Percentiles rank a stretch among this genome's conserved stretches.
These are phyloP conservation scores for Fusarium sp. DNA, from an alignment of 2,329 filamentous ascomycete species.

Conservation along the genomic window DNA sequence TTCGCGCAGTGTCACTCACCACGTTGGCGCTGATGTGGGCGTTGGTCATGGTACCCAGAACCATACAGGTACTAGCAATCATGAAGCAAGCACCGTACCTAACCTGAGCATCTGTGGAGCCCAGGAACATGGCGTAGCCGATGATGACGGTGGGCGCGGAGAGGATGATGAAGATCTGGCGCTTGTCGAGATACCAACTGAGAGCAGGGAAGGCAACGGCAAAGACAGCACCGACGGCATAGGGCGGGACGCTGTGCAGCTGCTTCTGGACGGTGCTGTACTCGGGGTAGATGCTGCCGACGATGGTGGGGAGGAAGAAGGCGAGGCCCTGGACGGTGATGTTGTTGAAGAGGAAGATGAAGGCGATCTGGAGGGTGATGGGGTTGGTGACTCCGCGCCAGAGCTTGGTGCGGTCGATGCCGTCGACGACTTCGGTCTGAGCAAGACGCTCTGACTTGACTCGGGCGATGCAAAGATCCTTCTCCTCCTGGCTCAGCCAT, in stretches of 20 bases:
- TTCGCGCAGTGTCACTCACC: conserved; percentile 72
- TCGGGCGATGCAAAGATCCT: conserved; percentile 70
- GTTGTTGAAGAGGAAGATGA: conserved; percentile 73
- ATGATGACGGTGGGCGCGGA: conserved; percentile 68
- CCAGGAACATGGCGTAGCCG: conserved; percentile 74
- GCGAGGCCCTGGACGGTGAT: conserved; percentile 74
- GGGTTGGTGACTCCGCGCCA: conserved; percentile 69
- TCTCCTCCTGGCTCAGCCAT: conserved; percentile 73
- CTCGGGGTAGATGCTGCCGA: conserved; percentile 70
- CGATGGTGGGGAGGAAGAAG: conserved; percentile 74
- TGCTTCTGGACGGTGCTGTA: conserved; percentile 69
- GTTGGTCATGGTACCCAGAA: conserved; percentile 70
- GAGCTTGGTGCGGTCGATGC: conserved; percentile 67
- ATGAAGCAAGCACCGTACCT: conserved; percentile 73
- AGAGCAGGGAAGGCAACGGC: conserved; percentile 66
- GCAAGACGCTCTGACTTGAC: conserved; percentile 69
- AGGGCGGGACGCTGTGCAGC: conserved; percentile 72
- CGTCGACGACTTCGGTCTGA: conserved; percentile 69
- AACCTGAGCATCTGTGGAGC: conserved; percentile 56
- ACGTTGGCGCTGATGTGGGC: conserved; percentile 73
- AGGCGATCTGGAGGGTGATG: conserved; percentile 63
- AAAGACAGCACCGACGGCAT: conserved; percentile 71
- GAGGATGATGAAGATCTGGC: conserved; percentile 66
- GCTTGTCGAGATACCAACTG: conserved; percentile 65
- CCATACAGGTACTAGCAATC: conserved; percentile 69